Evolutionary conservation across 2,329 filamentous ascomycete genomes (phyloP).

Genomic region (Beauveria pseudobassiana): DNA sequence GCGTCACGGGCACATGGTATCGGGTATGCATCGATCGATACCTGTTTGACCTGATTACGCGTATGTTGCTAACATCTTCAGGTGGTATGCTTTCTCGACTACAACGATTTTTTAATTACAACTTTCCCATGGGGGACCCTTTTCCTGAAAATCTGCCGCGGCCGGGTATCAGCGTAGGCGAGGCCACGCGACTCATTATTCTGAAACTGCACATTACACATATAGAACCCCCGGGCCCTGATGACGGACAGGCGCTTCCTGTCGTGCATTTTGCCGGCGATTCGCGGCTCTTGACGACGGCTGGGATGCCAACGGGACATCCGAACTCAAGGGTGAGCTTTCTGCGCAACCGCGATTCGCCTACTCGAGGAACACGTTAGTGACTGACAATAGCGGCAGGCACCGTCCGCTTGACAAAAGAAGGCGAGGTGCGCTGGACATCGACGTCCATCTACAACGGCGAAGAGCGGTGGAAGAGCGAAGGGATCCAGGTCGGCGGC

Average conservation of each 20-base stretch:
- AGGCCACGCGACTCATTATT: conserved; percentile 63
- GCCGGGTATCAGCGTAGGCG: conserved; percentile 49
- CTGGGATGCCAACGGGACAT: conserved; percentile 64
- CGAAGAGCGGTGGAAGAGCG: conserved; percentile 67
- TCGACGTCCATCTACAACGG: conserved; percentile 56
- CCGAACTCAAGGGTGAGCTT: conserved; percentile 52
- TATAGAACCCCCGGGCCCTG: conserved; percentile 50
- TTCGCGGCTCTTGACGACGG: conserved; percentile 52
- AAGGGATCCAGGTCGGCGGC: conserved; percentile 68
- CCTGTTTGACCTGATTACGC: not conserved
- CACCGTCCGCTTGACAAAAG: conserved; percentile 54
- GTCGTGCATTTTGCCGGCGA: conserved; percentile 62
- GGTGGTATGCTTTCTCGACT: conserved; percentile 52
- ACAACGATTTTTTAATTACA: conserved; percentile 67
- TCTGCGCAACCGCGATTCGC: not conserved
- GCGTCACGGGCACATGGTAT: conserved; percentile 63
- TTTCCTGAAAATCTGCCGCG: conserved; percentile 37
- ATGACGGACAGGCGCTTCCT: conserved; percentile 51
- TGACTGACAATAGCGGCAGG: conserved; percentile 33
- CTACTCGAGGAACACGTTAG: conserved; percentile 15
- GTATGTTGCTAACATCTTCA: conserved; percentile 15
- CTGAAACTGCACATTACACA: conserved; percentile 58
- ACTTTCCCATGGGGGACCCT: conserved; percentile 47
- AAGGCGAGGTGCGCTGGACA: conserved; percentile 70
- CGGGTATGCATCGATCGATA: conserved; percentile 36